Evolutionary conservation across 2,329 filamentous ascomycete species (phyloP), one percentile per base, ranked within the genome.

Genomic region (Phyllosticta citriasiana): DNA sequence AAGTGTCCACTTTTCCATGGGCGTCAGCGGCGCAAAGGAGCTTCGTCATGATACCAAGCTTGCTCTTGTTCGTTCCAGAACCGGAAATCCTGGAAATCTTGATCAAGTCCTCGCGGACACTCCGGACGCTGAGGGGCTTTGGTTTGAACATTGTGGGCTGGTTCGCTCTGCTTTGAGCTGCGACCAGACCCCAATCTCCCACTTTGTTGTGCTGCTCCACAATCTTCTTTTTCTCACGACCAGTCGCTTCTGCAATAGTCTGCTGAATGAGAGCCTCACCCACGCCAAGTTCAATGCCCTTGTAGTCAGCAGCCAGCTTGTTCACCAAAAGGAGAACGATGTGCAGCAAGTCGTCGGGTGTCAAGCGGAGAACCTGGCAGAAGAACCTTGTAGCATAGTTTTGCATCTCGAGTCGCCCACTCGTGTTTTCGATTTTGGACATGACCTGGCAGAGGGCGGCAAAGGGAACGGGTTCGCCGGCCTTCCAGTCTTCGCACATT

Each of bases 231-330:
- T 97, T 76, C 69, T 86, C 96, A 63, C 94, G 86, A 9, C 94
- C 94, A 0, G 94, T 99, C 30, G 87, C 88, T 77, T 97, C 93
- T 10, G 93, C 93, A 69, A 99, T 96, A 4, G 94, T 90, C 74
- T 97, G 99, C 92, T 97, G 97, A 69, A 99, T 97, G 27, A 99
- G 77, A 0, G 93, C 97, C 76, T 99, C 94, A 61, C 94, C 94
- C 67, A 99, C 99, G n/a, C 94, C 94, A 30, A 99, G 82, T 75
- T 99, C 94, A 64, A 99, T 92, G 22, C 94, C 94, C 53, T 92
- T 88, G 73, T 97, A 99, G 70, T 99, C 94, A 2, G 94, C 93
- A 2, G 94, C 94, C 26, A 99, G 84, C 73, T 97, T 97, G 77
- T 97, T 97, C 74, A 96, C 89, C 94, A 99, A 97, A 30, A 99